These are phyloP conservation scores for Misopates orontium DNA, from an alignment of 257 asterid genomes.

Conservation along the genomic window DNA sequence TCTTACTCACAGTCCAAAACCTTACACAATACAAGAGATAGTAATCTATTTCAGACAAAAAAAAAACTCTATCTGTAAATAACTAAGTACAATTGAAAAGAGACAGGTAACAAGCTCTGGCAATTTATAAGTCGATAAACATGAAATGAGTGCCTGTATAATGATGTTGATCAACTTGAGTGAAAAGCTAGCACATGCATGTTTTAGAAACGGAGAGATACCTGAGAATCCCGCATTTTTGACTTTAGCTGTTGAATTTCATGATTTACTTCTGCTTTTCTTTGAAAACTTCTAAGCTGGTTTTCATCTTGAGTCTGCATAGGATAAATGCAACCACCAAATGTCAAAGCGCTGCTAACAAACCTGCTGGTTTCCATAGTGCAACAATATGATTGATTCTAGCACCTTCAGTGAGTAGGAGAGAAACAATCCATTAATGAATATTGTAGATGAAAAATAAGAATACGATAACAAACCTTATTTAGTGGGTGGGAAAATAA, in stretches of 20 bases:
- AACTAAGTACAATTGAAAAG: not conserved
- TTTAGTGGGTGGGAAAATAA: conserved; percentile 74
- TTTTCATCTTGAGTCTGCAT: conserved; percentile 82
- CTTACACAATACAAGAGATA: conserved; percentile 18
- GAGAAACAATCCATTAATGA: conserved; percentile 18
- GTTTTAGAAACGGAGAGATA: conserved; percentile 27
- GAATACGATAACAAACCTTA: conserved; percentile 52
- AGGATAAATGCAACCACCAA: conserved; percentile 22
- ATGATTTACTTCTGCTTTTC: conserved; percentile 93
- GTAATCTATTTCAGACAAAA: conserved; percentile 12
- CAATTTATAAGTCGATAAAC: conserved; percentile 17
- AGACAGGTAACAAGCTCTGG: not conserved
- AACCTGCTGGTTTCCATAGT: conserved; percentile 13
- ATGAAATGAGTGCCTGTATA: not conserved
- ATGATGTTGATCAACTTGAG: conserved; percentile 9
- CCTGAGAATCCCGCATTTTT: conserved; percentile 99
- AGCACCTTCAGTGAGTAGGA: conserved; percentile 6
- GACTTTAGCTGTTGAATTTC: conserved; percentile 93
- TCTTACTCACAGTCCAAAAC: conserved; percentile 12
- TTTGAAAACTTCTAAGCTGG: conserved; percentile 77
- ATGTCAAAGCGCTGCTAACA: not conserved
- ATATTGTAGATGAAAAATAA: conserved; percentile 17
- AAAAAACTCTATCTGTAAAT: too few relatives aligned
- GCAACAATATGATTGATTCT: conserved; percentile 6
- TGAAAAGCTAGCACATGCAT: conserved; percentile 13